Conservation (phyloP, 225 moss, liverwort and hornwort genomes). For the Asterella californica region DNA sequence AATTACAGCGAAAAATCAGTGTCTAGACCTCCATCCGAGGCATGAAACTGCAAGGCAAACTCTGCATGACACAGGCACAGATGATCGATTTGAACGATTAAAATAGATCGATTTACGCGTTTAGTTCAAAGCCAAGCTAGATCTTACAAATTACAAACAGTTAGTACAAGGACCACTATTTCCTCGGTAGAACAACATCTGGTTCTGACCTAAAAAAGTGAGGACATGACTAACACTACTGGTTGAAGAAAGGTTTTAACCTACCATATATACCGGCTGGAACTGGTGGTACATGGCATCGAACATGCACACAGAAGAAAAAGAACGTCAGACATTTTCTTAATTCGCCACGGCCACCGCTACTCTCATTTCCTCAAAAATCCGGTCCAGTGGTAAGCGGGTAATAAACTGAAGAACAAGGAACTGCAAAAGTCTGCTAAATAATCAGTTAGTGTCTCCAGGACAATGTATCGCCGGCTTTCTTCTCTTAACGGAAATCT, state of each 20-base stretch:
- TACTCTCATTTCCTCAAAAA: neutral
- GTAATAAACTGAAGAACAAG: neutral
- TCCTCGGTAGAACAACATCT: too few relatives aligned
- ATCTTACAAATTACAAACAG: neutral
- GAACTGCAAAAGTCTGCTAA: neutral
- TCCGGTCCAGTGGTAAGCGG: neutral
- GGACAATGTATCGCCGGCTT: too few relatives aligned
- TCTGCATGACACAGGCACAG: neutral
- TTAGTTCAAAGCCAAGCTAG: neutral
- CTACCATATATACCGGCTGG: conserved; percentile 98
- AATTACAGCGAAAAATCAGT: neutral
- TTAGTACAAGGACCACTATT: too few relatives aligned
- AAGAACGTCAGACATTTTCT: neutral
- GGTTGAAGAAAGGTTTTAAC: conserved; percentile 9
- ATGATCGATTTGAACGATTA: too few relatives aligned
- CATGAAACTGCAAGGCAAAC: neutral
- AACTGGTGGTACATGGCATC: conserved; percentile 43
- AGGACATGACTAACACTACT: neutral
- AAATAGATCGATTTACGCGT: too few relatives aligned
- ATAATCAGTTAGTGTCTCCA: neutral
- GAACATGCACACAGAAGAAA: neutral
- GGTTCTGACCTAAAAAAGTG: too few relatives aligned
- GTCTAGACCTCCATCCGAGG: neutral
- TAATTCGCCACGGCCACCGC: too few relatives aligned
- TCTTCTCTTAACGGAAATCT: too few relatives aligned